Evolutionary conservation across 352 stramenopile species (phyloP).

Genomic region (Pythium grandisporangium): DNA sequence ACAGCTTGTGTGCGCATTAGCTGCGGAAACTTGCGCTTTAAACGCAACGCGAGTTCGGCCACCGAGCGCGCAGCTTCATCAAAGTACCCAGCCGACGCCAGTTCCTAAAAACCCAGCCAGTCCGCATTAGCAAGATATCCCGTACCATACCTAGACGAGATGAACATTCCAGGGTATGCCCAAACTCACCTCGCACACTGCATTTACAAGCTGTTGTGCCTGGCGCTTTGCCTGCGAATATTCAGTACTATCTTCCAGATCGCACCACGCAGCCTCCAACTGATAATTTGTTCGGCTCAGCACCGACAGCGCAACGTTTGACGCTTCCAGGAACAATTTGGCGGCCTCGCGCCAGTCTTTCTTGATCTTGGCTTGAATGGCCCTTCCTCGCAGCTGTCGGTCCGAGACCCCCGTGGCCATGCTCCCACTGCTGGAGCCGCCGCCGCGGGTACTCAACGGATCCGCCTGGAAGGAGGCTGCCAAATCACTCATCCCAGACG

Average conservation of each 20-base stretch:
- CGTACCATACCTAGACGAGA: too few species aligned
- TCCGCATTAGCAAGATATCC: too few species aligned
- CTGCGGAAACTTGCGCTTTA: conserved; percentile 51
- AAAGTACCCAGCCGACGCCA: conserved; percentile 47
- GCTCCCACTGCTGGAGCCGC: background rate
- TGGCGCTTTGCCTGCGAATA: conserved; percentile 29
- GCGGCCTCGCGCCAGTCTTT: conserved; percentile 60
- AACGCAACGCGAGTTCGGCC: conserved; percentile 39
- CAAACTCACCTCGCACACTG: conserved; percentile 31
- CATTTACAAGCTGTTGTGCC: conserved; percentile 28
- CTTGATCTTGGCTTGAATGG: conserved; percentile 59
- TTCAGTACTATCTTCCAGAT: conserved; percentile 34
- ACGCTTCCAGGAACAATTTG: conserved; percentile 39
- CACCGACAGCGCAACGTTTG: conserved; percentile 19
- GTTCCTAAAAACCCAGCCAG: conserved; percentile 24
- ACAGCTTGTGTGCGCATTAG: conserved; percentile 11
- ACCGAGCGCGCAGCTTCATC: conserved; percentile 55
- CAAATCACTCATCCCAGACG: conserved; percentile 6
- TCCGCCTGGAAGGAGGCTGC: conserved; percentile 6
- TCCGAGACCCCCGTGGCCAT: conserved; percentile 23
- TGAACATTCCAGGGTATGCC: background rate
- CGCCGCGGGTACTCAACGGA: background rate
- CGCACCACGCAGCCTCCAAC: conserved; percentile 57
- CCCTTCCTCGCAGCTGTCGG: conserved; percentile 40
- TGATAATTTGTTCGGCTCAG: conserved; percentile 41